Base-by-base conservation (phyloP, 1,139 yeast genomes). In the Trichomonascaceae sp. region DNA sequence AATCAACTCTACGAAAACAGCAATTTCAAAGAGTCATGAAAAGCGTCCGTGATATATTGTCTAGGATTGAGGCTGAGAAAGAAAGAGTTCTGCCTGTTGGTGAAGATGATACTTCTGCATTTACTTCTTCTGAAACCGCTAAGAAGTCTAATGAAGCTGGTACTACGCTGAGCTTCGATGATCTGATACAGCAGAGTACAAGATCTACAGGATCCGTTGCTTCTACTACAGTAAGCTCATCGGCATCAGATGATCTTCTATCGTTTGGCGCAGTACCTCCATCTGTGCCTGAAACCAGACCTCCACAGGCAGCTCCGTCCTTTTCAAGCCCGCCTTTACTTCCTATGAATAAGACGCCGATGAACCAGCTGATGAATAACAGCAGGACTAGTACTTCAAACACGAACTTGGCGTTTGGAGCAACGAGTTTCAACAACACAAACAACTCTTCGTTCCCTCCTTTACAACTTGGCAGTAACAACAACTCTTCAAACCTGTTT, bases 1-100 rank as follows among this genome's bases (percentile, higher is more conserved):
- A 81, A 7, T 65, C 77, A 1, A 70, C 76, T n/a, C 63, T 80
- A 45, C 70, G 71, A 18, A 66, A 72, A 12, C 58, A 62, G 3
- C 78, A 78, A 57, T 81, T 78, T 63, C 60, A 68, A 30, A 63
- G 62, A 15, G 73, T 74, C 52, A 69, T 72, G 55, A 50, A 51
- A 19, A 49, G 51, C 15, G 59, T 63, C 32, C 56, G 62, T 36
- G 46, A 30, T 17, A 56, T 65, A 24, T 52, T 66, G 13, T 65
- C 61, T 45, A 56, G 58, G 19, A 60, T 66, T 36, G 69, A 66
- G 45, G 51, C 51, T 38, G 68, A 64, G 12, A 62, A 63, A 47
- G 57, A 58, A 38, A 62, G 59, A 51, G 57, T 60, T 41, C 55
- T 65, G 15, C 60, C 63, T 3, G 49, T 55, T 1, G 56, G 53